Percentiles rank a stretch among this genome's conserved stretches.
phyloP scores from a whole-genome alignment of 768 basidiomycete species.

The Phlebiopsis flavidoalba region DNA sequence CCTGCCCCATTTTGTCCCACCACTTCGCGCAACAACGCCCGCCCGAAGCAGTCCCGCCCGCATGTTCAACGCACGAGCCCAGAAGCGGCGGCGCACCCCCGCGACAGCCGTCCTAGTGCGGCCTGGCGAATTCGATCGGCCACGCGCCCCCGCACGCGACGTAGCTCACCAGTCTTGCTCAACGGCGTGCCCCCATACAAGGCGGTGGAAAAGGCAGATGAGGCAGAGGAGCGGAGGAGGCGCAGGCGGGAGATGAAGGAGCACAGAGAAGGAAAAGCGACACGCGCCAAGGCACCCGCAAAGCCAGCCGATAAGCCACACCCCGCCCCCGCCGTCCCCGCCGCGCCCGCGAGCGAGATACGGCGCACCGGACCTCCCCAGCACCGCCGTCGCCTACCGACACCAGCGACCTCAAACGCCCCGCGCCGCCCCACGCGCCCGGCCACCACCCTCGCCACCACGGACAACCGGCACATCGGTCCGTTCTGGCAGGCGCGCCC shows the following conservation, averaged over 20 bases:
- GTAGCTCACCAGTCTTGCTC: slow-evolving; percentile 73
- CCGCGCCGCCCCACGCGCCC: slow-evolving; percentile 12
- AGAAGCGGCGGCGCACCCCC: slow-evolving; percentile 49
- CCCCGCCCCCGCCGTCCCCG: slow-evolving; percentile 5
- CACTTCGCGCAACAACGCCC: slow-evolving; percentile 11
- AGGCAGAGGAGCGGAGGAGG: slow-evolving; percentile 44
- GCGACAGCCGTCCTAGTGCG: slow-evolving; percentile 76
- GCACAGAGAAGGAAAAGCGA: slow-evolving; percentile 29
- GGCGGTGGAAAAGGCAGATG: slow-evolving; percentile 58
- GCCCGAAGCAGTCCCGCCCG: slow-evolving; percentile 14
- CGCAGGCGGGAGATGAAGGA: slow-evolving; percentile 25
- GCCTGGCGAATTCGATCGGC: slow-evolving; percentile 76
- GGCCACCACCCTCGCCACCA: slow-evolving; percentile 15
- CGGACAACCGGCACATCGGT: slow-evolving; percentile 31
- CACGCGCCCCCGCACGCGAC: slow-evolving; percentile 58
- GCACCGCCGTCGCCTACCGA: not conserved
- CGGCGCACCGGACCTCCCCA: not conserved
- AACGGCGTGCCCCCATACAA: slow-evolving; percentile 70
- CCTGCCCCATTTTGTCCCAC: slow-evolving; percentile 15
- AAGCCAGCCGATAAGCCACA: slow-evolving; percentile 21
- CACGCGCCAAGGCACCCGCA: slow-evolving; percentile 15
- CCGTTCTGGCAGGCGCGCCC: slow-evolving; percentile 71
- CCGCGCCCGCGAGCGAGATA: slow-evolving; percentile 8
- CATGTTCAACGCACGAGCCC: slow-evolving; percentile 14
- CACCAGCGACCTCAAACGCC: not conserved